A percentile compares a stretch with the other conserved stretches of the same genome.
These are phyloP conservation scores for Hypoxylon cercidicola DNA, from an alignment of 495 filamentous ascomycete genomes.

Conservation along the genomic window DNA sequence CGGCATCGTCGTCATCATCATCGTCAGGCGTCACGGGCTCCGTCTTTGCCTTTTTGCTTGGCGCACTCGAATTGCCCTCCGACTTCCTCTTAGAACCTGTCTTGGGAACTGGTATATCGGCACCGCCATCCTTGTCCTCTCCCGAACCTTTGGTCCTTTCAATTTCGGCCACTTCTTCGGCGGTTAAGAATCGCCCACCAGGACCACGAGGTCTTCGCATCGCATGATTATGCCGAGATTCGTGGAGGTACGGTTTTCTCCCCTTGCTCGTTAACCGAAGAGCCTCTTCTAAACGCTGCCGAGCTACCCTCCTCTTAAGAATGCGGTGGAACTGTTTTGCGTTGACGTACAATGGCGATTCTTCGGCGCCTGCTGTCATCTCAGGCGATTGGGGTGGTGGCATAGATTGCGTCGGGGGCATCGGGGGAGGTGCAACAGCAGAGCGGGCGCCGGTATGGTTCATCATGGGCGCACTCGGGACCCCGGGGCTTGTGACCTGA, in stretches of 20 bases:
- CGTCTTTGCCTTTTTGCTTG: conserved; percentile 67
- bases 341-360: conserved; percentile 96
- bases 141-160: conserved; percentile 66
- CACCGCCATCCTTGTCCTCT: conserved; percentile 49
- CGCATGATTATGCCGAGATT: conserved; percentile 98
- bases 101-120: conserved; percentile 52
- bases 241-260: conserved; percentile 96
- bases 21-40: conserved; percentile 57
- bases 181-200: conserved; percentile 96
- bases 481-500: conserved; percentile 71
- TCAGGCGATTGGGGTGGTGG: conserved; percentile 84
- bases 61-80: conserved; percentile 53
- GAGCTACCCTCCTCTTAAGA: conserved; percentile 89
- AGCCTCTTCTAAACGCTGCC: conserved; percentile 92
- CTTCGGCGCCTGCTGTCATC: conserved; percentile 82
- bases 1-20: conserved; percentile 63
- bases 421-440: conserved; percentile 58
- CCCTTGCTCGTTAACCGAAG: conserved; percentile 93
- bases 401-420: conserved; percentile 58
- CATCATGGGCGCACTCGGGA: conserved; percentile 67
- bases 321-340: conserved; percentile 99
- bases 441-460: conserved; percentile 58
- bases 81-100: conserved; percentile 57
- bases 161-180: conserved; percentile 95
- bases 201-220: conserved; percentile 96